phyloP scores from a whole-genome alignment of 2,329 filamentous ascomycete genomes.

The Trichoderma aggressivum region DNA sequence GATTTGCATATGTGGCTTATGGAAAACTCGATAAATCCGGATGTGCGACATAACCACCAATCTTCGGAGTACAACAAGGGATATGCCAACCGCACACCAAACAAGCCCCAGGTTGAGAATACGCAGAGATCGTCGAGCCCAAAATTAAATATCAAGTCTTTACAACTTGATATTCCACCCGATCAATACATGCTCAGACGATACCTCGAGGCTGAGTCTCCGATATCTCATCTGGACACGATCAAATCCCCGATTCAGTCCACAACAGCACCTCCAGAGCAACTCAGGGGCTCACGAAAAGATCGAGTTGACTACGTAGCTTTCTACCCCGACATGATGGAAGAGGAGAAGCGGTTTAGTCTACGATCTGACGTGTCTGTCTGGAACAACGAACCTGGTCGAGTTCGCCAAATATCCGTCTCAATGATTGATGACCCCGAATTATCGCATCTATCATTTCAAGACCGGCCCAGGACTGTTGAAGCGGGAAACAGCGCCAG shows the following conservation, averaged over 20 bases:
- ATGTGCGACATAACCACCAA: background rate
- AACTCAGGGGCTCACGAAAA: background rate
- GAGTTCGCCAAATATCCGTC: slow-evolving; percentile 9
- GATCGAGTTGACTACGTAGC: background rate
- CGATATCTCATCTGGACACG: background rate
- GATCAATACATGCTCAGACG: slow-evolving; percentile 19
- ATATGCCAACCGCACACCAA: background rate
- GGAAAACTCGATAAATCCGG: background rate
- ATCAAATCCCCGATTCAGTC: background rate
- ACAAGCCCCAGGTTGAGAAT: background rate
- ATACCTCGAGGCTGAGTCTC: slow-evolving; percentile 18
- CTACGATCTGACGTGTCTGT: slow-evolving; percentile 25
- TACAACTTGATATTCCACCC: slow-evolving; percentile 1
- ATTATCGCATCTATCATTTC: background rate
- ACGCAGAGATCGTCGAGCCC: background rate
- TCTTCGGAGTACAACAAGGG: background rate
- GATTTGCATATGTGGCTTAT: background rate
- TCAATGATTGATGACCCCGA: slow-evolving; percentile 15
- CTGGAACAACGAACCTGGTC: slow-evolving; percentile 23
- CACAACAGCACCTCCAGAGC: background rate
- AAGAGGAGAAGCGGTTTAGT: slow-evolving; percentile 19
- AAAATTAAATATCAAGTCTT: background rate
- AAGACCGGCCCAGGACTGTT: background rate
- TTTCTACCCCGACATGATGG: background rate
- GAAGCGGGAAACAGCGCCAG: background rate